Base-by-base conservation (phyloP, 148 eudicot species). In the Diospyros lotus region DNA sequence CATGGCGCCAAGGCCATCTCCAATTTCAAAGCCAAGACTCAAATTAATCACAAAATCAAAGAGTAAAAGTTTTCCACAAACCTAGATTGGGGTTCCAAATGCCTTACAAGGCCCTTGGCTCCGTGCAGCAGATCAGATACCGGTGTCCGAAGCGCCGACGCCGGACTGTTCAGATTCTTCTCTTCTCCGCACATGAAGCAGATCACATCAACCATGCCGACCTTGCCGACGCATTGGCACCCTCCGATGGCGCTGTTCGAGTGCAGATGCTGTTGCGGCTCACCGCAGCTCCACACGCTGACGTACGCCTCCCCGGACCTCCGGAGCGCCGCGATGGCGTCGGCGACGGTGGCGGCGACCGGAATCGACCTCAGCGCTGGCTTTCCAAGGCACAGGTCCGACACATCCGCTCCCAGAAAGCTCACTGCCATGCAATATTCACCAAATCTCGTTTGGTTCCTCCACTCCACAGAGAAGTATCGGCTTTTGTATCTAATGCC, bases 321-420 rank as follows among this genome's bases (percentile, higher is more conserved):
- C 61, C 84, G 91, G 54, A 94, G 79, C 12, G 84, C 85, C n/a
- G 90, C 66, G 14, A 90, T 51, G 6, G 97, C 90, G 73, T 86
- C 92, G 72, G 84, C 68, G 74, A 87, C 80, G 73, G 93, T 86
- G 76, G 93, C 86, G 61, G 85, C 50, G 72, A 45, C 50, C 5
- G 92, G 79, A 41, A 94, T 76, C 18, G 81, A 79, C 83, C 84
- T 84, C 71, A 92, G 68, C 76, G 90, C 78, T 50, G 97, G 97
- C 76, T 94, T 94, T n/a, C 98, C 98, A 38, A 94, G 78, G 80
- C 97, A 90, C 18, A 94, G 78, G 52, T 94, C 98, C 0, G 97
- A 89, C 2, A 92, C 80, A 52, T 92, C 90, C 69, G 77, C 79
- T 12, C 81, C 80, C 64, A 90, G 64, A 4, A 90, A 71, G 69